A percentile compares a stretch with the other conserved stretches of the same genome.
Evolutionary conservation across 2,329 filamentous ascomycete genomes (phyloP).

Genomic region (Fusarium veterinarium): DNA sequence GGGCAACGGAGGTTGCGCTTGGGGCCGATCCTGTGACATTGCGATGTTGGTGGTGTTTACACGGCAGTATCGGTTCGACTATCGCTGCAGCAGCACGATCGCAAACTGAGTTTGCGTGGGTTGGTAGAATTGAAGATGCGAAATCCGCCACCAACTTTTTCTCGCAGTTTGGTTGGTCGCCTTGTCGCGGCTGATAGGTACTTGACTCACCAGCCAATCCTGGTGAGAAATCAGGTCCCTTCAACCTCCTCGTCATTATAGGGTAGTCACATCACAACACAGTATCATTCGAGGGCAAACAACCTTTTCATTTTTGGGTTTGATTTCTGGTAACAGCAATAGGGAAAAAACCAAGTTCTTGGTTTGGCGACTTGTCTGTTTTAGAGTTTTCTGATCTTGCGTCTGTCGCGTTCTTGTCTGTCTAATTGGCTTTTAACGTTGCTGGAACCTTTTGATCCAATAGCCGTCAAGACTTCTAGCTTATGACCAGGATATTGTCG

Average conservation of each 20-base stretch:
- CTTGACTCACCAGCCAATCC: neutral
- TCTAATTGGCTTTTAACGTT: neutral
- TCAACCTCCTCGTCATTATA: neutral
- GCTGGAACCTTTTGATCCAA: neutral
- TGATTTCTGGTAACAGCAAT: neutral
- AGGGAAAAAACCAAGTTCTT: neutral
- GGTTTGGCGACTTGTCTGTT: neutral
- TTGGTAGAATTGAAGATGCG: conserved; percentile 10
- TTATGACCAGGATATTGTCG: neutral
- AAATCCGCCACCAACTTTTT: conserved; percentile 33
- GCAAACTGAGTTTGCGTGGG: conserved; percentile 3
- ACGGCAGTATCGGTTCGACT: neutral
- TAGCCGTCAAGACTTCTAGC: neutral
- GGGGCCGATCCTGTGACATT: conserved; percentile 47
- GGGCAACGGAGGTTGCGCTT: conserved; percentile 45
- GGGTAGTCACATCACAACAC: neutral
- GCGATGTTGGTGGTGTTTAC: neutral
- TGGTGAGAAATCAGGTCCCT: neutral
- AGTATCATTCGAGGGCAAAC: neutral
- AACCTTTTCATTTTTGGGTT: neutral
- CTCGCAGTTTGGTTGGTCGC: conserved; percentile 14
- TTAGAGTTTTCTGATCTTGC: neutral
- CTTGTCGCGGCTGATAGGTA: neutral
- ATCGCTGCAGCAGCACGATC: neutral
- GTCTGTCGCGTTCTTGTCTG: neutral